These are phyloP conservation scores for Citrus australasica DNA, from an alignment of 345 rosid species.

Conservation along the genomic window DNA sequence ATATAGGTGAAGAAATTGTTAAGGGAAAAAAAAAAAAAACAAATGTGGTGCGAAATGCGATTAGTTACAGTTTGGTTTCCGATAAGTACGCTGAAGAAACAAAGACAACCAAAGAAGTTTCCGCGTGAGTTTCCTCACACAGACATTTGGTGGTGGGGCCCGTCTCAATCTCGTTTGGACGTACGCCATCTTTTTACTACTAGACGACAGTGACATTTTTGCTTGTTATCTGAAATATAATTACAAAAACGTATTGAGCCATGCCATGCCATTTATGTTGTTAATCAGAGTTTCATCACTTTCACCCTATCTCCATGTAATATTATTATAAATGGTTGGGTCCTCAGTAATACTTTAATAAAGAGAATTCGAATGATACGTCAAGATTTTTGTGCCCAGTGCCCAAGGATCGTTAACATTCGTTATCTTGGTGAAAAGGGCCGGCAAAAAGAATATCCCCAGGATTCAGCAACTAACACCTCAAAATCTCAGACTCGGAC, in stretches of 20 bases:
- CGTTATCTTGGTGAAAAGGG: no score
- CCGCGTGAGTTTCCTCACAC: background rate
- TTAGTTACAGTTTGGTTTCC: conserved; percentile 2
- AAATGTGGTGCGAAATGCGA: background rate
- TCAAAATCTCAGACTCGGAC: no score
- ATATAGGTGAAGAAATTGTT: background rate
- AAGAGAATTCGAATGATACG: no score
- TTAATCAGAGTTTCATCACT: no score
- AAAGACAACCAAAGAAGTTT: conserved; percentile 4
- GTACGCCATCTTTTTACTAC: background rate
- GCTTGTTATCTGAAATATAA: background rate
- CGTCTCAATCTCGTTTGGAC: background rate
- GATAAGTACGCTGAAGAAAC: background rate
- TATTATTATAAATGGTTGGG: no score
- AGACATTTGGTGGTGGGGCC: background rate
- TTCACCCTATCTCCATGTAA: no score
- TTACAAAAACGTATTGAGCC: no score
- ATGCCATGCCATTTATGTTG: no score
- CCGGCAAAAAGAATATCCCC: background rate
- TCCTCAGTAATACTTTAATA: no score
- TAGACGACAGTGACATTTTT: background rate
- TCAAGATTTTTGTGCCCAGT: no score
- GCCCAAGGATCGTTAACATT: no score
- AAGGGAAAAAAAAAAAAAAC: no score
- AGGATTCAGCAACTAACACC: background rate